Base-by-base conservation (phyloP, 2,329 filamentous ascomycete species). In the Didymella exigua region DNA sequence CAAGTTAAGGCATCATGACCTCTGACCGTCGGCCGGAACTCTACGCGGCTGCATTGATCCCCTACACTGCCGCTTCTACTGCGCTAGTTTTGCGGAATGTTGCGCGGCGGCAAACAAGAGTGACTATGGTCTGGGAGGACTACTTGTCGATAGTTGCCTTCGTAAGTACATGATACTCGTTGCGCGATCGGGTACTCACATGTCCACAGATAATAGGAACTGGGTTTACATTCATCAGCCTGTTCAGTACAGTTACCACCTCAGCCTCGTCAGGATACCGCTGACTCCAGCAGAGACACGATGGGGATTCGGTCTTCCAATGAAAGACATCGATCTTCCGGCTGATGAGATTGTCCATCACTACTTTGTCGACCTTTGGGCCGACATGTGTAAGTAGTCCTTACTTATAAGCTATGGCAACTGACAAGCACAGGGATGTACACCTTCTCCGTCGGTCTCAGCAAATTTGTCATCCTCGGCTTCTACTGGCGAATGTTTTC, bases 401-500 rank as follows among this genome's bases (percentile, higher is more conserved):
- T 1, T 30, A 11, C 8, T 26, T 18, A 14, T 14, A 19, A 18
- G 13, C 10, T 16, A 30, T 6, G 7, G 23, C 18, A 29, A 16
- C 46, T 50, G 30, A 55, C 45, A 41, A 5, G 21, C 18, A 13
- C 21, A 54, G 54, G 54, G 63, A 19, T 66, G 23, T 68, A 65
- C 42, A 68, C 63, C 1, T 63, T 68, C 26, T 63, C 63, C 1
- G 57, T 68, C 1, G 65, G 65, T 2, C 44, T 63, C 2, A 66
- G 62, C 8, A 66, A 68, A 21, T 65, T 66, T 7, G 60, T 66
- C 18, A 59, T 66, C 18, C 49, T 68, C 2, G 61, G 63, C 4
- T 60, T 66, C 30, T 66, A 65, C 41, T 68, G 65, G 65, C 49
- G 62, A n/a, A 59, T 61, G 26, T 68, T 67, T 33, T 54, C 49